phyloP scores from a whole-genome alignment of 2,329 filamentous ascomycete species.

The Raffaelea albimanens region DNA sequence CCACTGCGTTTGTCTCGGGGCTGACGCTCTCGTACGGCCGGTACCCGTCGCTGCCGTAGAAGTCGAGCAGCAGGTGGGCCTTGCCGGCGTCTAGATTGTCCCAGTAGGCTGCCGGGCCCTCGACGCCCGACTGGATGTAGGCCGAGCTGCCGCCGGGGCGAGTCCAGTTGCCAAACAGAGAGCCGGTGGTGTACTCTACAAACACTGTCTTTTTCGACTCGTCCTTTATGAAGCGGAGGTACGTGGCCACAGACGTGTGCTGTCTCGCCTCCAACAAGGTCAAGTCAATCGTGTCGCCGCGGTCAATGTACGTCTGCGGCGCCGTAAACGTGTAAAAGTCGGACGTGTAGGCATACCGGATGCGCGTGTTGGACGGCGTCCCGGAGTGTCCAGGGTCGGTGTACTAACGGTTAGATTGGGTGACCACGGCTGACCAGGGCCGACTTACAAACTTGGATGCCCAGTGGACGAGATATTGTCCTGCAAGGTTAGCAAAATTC shows the following conservation, averaged over 20 bases:
- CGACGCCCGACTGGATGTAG: conserved; percentile 31
- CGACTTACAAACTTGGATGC: conserved; percentile 33
- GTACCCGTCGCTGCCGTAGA: conserved; percentile 38
- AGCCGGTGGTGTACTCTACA: conserved; percentile 31
- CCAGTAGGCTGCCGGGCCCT: conserved; percentile 33
- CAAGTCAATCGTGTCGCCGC: conserved; percentile 44
- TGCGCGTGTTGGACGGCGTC: conserved; percentile 30
- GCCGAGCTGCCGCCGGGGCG: conserved; percentile 32
- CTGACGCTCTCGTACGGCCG: conserved; percentile 36
- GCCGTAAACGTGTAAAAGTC: conserved; percentile 44
- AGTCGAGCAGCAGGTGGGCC: conserved; percentile 39
- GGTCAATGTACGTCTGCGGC: conserved; percentile 41
- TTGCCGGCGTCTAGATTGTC: conserved; percentile 30
- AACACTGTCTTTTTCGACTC: conserved; percentile 43
- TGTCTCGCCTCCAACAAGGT: conserved; percentile 39
- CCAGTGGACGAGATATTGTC: conserved; percentile 37
- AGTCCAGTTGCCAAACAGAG: conserved; percentile 42
- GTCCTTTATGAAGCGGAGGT: conserved; percentile 46
- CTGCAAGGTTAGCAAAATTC: conserved; percentile 11
- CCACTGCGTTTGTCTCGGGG: conserved; percentile 27
- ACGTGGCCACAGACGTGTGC: conserved; percentile 20
- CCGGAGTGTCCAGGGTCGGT: conserved; percentile 40
- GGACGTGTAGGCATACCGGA: conserved; percentile 44
- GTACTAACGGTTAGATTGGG: too few relatives aligned
- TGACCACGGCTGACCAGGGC: background rate